These are phyloP conservation scores for Calocybe indica DNA, from an alignment of 768 basidiomycete genomes.

Conservation along the genomic window DNA sequence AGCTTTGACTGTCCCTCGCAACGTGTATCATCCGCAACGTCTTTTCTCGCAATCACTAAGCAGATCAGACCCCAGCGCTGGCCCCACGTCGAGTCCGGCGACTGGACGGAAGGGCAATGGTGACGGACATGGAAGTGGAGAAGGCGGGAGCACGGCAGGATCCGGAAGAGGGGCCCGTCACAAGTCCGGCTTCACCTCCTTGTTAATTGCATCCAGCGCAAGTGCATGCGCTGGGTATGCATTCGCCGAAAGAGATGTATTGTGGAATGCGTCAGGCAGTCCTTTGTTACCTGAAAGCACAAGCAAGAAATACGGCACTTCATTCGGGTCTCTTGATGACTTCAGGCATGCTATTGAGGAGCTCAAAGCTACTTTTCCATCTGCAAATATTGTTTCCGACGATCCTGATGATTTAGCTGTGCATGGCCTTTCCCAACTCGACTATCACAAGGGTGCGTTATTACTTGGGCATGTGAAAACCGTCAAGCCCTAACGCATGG, in stretches of 20 bases:
- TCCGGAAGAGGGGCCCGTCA: too few species aligned
- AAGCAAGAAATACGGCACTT: conserved; percentile 8
- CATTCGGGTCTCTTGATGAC: conserved; percentile 48
- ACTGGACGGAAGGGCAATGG: too few species aligned
- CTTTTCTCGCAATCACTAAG: too few species aligned
- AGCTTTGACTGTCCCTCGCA: too few species aligned
- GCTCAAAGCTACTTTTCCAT: conserved; percentile 33
- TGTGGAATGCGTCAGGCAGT: background rate
- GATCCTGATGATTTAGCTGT: conserved; percentile 42
- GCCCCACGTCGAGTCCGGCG: too few species aligned
- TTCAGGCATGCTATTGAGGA: conserved; percentile 48
- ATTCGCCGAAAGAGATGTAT: conserved; percentile 2
- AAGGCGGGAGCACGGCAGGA: too few species aligned
- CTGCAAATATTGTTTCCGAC: conserved; percentile 36
- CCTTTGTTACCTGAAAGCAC: background rate
- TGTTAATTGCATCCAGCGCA: conserved; percentile 7
- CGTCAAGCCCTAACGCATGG: background rate
- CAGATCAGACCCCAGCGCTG: too few species aligned
- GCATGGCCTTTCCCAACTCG: conserved; percentile 52
- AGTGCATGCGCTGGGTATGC: conserved; percentile 12
- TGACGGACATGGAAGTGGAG: too few species aligned
- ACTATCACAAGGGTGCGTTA: conserved; percentile 42
- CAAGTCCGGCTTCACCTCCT: background rate
- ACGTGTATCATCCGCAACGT: too few species aligned
- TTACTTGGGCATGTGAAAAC: background rate